Evolutionary conservation across 2,329 filamentous ascomycete species (phyloP), one percentile per base, ranked within the genome.

Genomic region (Trichophyton benhamiae): DNA sequence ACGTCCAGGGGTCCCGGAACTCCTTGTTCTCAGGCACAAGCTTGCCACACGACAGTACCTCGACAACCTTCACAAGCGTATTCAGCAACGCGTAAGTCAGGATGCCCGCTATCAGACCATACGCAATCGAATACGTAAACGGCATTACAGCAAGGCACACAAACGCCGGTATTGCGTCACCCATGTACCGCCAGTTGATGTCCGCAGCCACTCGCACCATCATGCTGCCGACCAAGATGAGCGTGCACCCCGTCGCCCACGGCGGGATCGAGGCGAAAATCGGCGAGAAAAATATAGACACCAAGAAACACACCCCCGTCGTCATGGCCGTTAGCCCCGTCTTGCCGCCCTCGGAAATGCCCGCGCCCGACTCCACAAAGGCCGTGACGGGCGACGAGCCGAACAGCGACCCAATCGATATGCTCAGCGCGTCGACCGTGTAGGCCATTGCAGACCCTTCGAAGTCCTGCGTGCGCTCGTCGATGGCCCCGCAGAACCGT

Each of bases 201-300:
- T 94, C 87, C 15, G 83, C 83, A 11, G 88, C 87, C 0, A 88
- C 82, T 64, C 84, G 82, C 61, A 87, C 84, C 90, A 95, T 95
- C 81, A 95, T 87, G 20, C 86, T 85, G n/a, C 90, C 90, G 60
- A 95, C 89, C 44, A 95, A 84, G 67, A 95, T 81, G 27, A 95
- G 81, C n/a, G 91, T 91, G 71, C 87, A 91, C 57, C 90, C 90
- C 0, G 90, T 95, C 2, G 90, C 90, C 88, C 89, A 95, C 0
- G 89, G 86, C 3, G 90, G 90, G 62, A 95, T 94, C 0, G 88
- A 91, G 8, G 90, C 89, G 70, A 95, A 95, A 62, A 95, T 92
- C 0, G 90, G 90, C 0, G 90, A 89, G 71, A 95, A 95, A 79
- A 95, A 95, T 64, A 95, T 82, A 62, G 88, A 84, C 70, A 95